A percentile compares a stretch with the other conserved stretches of the same genome.
phyloP scores from a whole-genome alignment of 2,329 filamentous ascomycete species.

The Talaromyces sp. region DNA sequence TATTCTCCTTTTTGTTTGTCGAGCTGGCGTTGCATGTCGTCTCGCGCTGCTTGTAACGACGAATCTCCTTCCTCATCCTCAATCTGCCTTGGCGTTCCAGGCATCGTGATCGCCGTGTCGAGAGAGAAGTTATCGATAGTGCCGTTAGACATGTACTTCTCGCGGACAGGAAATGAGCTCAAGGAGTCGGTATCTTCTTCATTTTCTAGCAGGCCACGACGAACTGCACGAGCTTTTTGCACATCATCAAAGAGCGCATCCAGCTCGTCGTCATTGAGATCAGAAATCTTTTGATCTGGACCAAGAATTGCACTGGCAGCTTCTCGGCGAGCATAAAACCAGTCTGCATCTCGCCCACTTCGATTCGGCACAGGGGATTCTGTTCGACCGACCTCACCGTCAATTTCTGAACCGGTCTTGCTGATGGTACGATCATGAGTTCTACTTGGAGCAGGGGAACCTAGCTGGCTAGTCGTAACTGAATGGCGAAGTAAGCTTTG shows the following conservation, averaged over 20 bases:
- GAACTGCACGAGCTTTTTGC: constrained; percentile 78
- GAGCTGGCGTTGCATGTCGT: constrained; percentile 78
- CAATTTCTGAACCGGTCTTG: constrained; percentile 72
- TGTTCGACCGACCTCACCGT: constrained; percentile 67
- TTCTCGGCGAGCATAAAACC: constrained; percentile 88
- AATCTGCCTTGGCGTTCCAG: constrained; percentile 73
- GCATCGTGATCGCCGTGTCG: constrained; percentile 90
- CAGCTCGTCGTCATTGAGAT: constrained; percentile 87
- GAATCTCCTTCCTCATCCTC: constrained; percentile 63
- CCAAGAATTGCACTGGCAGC: constrained; percentile 89
- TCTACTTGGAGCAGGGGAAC: constrained; percentile 59
- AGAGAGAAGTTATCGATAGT: constrained; percentile 95
- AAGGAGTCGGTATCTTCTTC: constrained; percentile 84
- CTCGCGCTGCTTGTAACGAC: constrained; percentile 67
- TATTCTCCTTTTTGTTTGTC: constrained; percentile 83
- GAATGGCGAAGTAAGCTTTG: constrained; percentile 85
- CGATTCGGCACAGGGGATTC: constrained; percentile 72
- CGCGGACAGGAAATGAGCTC: constrained; percentile 79
- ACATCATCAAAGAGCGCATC: constrained; percentile 93
- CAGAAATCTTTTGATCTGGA: constrained; percentile 84
- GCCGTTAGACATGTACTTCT: constrained; percentile 93
- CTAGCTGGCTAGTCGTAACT: constrained; percentile 61
- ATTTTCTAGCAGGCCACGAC: constrained; percentile 63
- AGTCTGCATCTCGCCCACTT: constrained; percentile 76
- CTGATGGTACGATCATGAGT: constrained; percentile 79